Evolutionary conservation across 495 filamentous ascomycete species (phyloP), one percentile per base, ranked within the genome.

Genomic region (Podospora appendiculata): DNA sequence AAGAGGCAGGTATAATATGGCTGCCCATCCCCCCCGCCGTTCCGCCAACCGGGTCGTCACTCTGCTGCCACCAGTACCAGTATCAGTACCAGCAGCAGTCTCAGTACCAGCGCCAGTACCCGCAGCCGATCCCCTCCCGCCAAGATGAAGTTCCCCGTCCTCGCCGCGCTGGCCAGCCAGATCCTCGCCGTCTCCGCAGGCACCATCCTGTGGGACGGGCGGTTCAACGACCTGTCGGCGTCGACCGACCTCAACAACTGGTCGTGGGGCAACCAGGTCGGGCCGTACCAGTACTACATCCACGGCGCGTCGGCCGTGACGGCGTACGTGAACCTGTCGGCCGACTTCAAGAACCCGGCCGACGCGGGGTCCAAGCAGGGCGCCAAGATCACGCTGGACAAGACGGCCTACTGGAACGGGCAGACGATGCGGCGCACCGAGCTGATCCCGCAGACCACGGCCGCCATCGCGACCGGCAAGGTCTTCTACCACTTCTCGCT

Each of bases 231-330:
- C 47, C 51, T 82, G 47, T 59, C 60, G 13, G 71, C 76, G 10
- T 69, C 74, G 48, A 58, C 69, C 13, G 78, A 79, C 55, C 68
- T 83, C 6, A 72, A 73, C 61, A 72, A 75, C 53, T 86, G 83
- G 85, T 85, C 81, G 11, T 88, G 79, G 78, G 72, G 72, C 0
- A 82, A 79, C 64, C 77, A 84, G 67, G 78, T 85, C 51, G 81
- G 81, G 8, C 75, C 81, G 1, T 88, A 81, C 66, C 83, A 87
- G 62, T 87, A 84, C 73, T 87, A 88, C 69, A 88, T 88, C 67
- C 82, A 87, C 69, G 83, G 83, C 4, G 60, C 66, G 8, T 76
- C 70, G 16, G 38, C 64, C 3, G 79, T 83, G 3, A 69, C 71
- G 13, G 57, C 78, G 47, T 86, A 87, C 55, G 75, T 87, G 47